Evolutionary conservation across 2,329 filamentous ascomycete genomes (phyloP), one percentile per base, ranked within the genome.

Genomic region (Trichoderma sp.): DNA sequence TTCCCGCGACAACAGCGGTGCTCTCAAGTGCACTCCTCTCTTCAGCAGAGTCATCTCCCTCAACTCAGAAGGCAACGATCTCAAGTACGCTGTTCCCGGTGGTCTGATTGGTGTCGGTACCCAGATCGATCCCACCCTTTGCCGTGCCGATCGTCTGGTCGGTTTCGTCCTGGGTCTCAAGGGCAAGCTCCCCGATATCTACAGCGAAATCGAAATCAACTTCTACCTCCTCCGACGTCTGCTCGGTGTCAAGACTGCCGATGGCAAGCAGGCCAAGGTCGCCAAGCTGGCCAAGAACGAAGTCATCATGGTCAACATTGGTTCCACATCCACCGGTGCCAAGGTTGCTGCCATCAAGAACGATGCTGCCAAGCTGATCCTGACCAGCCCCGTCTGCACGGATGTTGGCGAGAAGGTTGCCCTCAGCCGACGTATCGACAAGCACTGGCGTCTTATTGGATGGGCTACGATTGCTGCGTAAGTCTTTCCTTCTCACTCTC

Each of bases 251-350:
- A 94, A 96, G 84, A 97, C 96, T 58, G 94, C 95, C 72, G 96
- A 99, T 75, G 96, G 96, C 80, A 99, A 99, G 87, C 96, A 98
- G 83, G 95, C 95, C 78, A 99, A 99, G 90, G 96, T 99, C 74
- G 94, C 94, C 76, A 99, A 99, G 86, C 87, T 99, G 73, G 86
- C 94, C 69, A 99, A 98, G 90, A 97, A 97, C 83, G 96, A 99
- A 82, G 94, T 98, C 77, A 91, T 99, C 82, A 98, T 99, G 96
- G 96, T 99, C 74, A 99, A 99, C 86, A 99, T 99, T 79, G 96
- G 96, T 71, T 97, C 93, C 46, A 98, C 95, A 11, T 96, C 96
- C 58, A 97, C 95, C 16, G 96, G 96, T 82, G 96, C 96, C 74
- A 99, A 98, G 89, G 93, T 99, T 66, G 89, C 96, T 69, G 95